These are phyloP conservation scores for Phaffomyces thermotolerans DNA, from an alignment of 805 yeast genomes.

Conservation along the genomic window DNA sequence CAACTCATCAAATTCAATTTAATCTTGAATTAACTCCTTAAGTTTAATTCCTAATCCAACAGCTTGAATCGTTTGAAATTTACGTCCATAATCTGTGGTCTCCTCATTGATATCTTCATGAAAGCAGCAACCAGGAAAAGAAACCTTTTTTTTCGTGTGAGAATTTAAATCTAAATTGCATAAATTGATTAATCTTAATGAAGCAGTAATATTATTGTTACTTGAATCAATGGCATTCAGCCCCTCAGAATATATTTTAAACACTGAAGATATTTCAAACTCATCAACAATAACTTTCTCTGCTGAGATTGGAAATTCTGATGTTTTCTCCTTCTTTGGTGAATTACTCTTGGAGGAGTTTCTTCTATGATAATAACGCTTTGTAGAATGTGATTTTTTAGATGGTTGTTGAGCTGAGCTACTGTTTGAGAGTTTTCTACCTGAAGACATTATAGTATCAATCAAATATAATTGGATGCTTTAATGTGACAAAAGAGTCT, in stretches of 20 bases:
- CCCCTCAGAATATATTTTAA: not conserved
- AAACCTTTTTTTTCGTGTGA: no score
- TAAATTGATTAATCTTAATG: not conserved
- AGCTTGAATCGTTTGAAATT: conserved; percentile 5
- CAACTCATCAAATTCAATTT: no score
- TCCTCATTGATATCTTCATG: not conserved
- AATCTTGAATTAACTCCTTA: conserved; percentile 2
- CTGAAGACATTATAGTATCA: not conserved
- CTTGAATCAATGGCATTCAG: no score
- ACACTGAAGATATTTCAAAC: not conserved
- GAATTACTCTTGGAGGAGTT: not conserved
- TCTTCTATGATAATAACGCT: not conserved
- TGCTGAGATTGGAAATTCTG: no score
- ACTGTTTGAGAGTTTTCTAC: not conserved
- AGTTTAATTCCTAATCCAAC: conserved; percentile 9
- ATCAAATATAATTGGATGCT: no score
- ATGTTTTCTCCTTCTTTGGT: not conserved
- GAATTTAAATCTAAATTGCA: not conserved
- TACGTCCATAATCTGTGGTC: not conserved
- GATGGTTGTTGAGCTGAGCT: not conserved
- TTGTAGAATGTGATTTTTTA: not conserved
- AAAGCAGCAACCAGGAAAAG: conserved; percentile 7
- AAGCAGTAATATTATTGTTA: not conserved
- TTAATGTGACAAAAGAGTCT: not conserved
- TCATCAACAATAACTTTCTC: not conserved